These are phyloP conservation scores for Uromyces viciae-fabae DNA, from an alignment of 1,284 basidiomycete species.

Conservation along the genomic window DNA sequence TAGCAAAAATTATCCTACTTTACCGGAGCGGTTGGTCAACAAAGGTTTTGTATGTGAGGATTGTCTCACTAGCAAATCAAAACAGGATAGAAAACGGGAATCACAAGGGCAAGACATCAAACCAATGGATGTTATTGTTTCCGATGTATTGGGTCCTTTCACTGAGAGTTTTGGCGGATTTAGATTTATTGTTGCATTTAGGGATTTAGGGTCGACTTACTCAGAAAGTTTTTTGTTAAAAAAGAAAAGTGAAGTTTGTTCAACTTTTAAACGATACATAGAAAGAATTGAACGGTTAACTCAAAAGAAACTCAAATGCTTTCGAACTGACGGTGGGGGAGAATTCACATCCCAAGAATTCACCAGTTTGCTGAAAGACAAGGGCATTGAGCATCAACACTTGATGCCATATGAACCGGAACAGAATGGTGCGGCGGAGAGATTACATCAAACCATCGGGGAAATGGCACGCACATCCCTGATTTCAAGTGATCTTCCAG, in stretches of 20 bases:
- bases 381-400: neutral
- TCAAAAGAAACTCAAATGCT: neutral
- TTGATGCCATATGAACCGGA: neutral
- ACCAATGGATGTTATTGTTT: slow-evolving; percentile 1
- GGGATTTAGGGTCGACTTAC: neutral
- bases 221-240: neutral
- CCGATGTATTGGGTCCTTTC: slow-evolving; percentile 3
- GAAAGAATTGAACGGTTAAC: neutral
- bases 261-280: neutral
- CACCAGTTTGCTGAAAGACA: neutral
- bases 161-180: neutral
- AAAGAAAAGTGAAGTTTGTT: neutral
- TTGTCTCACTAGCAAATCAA: slow-evolving; percentile 20
- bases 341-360: neutral
- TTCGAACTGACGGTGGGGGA: neutral
- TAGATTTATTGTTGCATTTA: neutral
- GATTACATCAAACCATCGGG: neutral
- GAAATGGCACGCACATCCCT: neutral
- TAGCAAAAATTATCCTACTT: neutral
- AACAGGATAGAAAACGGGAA: neutral
- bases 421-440: neutral
- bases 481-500: neutral
- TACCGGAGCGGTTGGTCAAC: neutral
- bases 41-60: slow-evolving; percentile 26
- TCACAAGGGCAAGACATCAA: neutral